These are phyloP conservation scores for Fusarium dlaminii DNA, from an alignment of 2,329 filamentous ascomycete species.

Conservation along the genomic window DNA sequence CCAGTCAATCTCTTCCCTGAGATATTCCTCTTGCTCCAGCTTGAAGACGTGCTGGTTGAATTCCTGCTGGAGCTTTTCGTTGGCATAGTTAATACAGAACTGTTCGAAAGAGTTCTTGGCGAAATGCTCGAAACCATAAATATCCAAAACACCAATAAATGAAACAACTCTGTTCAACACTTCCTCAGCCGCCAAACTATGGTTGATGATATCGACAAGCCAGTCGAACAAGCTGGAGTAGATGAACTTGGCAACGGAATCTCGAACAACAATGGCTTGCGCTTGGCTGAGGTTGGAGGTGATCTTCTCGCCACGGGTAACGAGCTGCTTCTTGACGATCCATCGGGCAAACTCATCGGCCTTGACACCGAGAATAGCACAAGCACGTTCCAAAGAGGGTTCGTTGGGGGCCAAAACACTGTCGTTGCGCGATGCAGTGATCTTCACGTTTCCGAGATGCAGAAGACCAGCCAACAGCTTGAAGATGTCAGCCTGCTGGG, in stretches of 20 bases:
- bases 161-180: conserved; percentile 83
- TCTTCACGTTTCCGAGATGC: conserved; percentile 96
- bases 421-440: conserved; percentile 88
- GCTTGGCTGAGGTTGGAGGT: conserved; percentile 93
- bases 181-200: conserved; percentile 86
- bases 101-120: conserved; percentile 99
- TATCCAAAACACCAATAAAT: conserved; percentile 99
- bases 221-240: conserved; percentile 99
- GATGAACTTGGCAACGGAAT: conserved; percentile 98
- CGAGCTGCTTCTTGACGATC: conserved; percentile 98
- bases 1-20: conserved; percentile 97
- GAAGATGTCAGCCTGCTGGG: conserved; percentile 87
- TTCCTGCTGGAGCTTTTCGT: conserved; percentile 98
- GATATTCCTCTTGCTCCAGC: conserved; percentile 97
- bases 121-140: conserved; percentile 99
- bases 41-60: conserved; percentile 99
- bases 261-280: conserved; percentile 91
- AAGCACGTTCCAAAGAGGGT: conserved; percentile 83
- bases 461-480: conserved; percentile 88
- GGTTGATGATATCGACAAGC: conserved; percentile 97
- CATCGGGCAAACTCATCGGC: conserved; percentile 90
- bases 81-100: conserved; percentile 99
- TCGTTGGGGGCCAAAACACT: conserved; percentile 84
- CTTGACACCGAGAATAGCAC: conserved; percentile 87
- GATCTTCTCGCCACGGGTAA: conserved; percentile 97